Base-by-base conservation (phyloP, 1,284 basidiomycete species). In the Ceratobasidium sp. region DNA sequence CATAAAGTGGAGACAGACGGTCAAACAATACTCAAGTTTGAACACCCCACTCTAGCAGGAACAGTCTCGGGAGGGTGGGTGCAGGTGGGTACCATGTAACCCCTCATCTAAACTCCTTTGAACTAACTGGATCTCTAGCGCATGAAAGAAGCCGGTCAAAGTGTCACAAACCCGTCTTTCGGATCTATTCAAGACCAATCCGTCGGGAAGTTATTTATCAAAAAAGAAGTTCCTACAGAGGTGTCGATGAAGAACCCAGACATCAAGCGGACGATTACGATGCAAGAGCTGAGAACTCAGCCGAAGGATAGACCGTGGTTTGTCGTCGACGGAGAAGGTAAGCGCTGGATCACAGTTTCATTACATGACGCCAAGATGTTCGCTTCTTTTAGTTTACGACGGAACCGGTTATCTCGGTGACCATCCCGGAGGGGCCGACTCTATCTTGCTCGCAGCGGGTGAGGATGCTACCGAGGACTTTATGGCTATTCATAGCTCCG, bases 401-500 rank as follows among this genome's bases (percentile, higher is more conserved):
- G 90, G 87, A 0, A 89, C 89, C 0, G 83, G 82, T 1, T 92
- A 89, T 82, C 84, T 92, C 48, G 84, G 86, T 26, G 88, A 90
- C 23, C 91, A 93, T 81, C 91, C 91, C 0, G 92, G 92, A 20
- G 91, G 92, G 2, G 85, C 86, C 0, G 88, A 91, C 77, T 89
- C 88, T 1, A 93, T 93, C 78, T 84, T 87, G 12, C 83, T 91
- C 13, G 88, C 90, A 3, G 89, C 90, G 0, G 91, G 91, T 0
- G 87, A 91, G 79, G 92, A 93, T 80, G 89, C 90, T 0, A 88
- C 89, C 0, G 91, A 92, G 23, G 91, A 92, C 80, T 92, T 92
- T 80, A 85, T 89, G 82, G 88, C 88, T 1, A 89, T 90, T 67
- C 89, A 90, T 81, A 90, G 89, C 33, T 84, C 86, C 6, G 88